Base-by-base conservation (phyloP, 768 basidiomycete genomes). In the Lactifluus hygrophoroides region DNA sequence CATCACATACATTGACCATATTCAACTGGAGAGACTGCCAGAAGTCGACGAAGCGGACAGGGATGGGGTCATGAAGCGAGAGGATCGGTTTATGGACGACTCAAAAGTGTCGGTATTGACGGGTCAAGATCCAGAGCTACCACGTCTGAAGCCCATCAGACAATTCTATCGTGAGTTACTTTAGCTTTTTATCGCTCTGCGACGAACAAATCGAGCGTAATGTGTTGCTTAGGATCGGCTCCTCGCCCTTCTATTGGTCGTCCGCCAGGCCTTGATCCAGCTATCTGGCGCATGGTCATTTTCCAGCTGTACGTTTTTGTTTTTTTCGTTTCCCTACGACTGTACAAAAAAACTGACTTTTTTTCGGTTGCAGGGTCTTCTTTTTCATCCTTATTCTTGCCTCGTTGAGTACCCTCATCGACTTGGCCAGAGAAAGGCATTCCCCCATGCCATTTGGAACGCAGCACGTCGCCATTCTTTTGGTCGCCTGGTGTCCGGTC, bases 391-490 rank as follows among this genome's bases (percentile, higher is more conserved):
- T 84, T 64, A 67, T 76, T 27, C 72, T 84, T 23, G 72, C 77
- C 9, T 74, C 75, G 47, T 71, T 83, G 54, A 75, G 78, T 6
- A 78, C 80, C 1, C 63, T 83, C 28, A 67, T 83, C 38, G 82
- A 85, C 65, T 72, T 82, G 38, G 73, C 66, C 30, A 70, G 35
- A 51, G 67, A 68, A 45, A 70, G 69, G 25, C 0, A 9, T 1
- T 50, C 68, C 23, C 82, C 85, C 2, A 69, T 76, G 14, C 71
- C 84, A 4, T 79, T 87, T 63, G 84, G 84, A 27, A 80, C 84
- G 28, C 85, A 87, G 58, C 82, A 87, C 66, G 66, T 87, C 54
- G 80, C 82, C 38, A 66, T 86, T 45, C 64, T 86, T 17, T 68
- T 85, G 25, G 75, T 73, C 9, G 82, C 75, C 10, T 86, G 84